Base-by-base conservation (phyloP, 257 asterid species). In the Solanum chiquidenum region DNA sequence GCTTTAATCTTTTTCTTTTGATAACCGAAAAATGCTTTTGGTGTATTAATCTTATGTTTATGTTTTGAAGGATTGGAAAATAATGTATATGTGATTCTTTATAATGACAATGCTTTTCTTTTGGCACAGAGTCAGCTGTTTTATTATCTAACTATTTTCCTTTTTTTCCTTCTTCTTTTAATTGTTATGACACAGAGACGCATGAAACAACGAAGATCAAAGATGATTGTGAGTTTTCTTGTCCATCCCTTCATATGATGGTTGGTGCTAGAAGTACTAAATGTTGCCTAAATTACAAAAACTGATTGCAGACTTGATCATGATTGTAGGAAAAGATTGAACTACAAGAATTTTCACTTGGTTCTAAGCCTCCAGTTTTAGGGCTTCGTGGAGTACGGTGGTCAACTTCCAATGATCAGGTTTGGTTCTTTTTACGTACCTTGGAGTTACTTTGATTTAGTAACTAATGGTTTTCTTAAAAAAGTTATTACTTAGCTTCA, bases 381-480 rank as follows among this genome's bases (percentile, higher is more conserved):
- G 99, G 99, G 88, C 93, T 94, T 89, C 92, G 91, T 87, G 99
- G 99, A 84, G 90, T 95, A 88, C 91, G 95, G 82, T 97, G 99
- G 99, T 90, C 93, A 58, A 92, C 97, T 89, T 93, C 94, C 89
- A 96, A 96, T 89, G 95, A 92, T 88, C 98, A 97, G 99, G 99
- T 97, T 89, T 91, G 96, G 86, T 88, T 88, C 88, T 88, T 86
- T 72, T 87, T 80, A 58, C 1, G 87, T 89, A 55, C 33, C 89
- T 38, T 66, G 62, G 40, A 37, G 25, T 42, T 74, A 20, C 46
- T 74, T 20, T 74, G 82, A 38, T 75, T 74, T 74, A 27, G 52
- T 11, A 75, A 37, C 9, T 37, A 23, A 74, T 37, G 31, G 5
- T 23, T 37, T 74, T 31, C 10, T 20, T 2, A 0, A 2, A 35